Evolutionary conservation across 2,329 filamentous ascomycete species (phyloP).

Genomic region (Fusarium devonianum): DNA sequence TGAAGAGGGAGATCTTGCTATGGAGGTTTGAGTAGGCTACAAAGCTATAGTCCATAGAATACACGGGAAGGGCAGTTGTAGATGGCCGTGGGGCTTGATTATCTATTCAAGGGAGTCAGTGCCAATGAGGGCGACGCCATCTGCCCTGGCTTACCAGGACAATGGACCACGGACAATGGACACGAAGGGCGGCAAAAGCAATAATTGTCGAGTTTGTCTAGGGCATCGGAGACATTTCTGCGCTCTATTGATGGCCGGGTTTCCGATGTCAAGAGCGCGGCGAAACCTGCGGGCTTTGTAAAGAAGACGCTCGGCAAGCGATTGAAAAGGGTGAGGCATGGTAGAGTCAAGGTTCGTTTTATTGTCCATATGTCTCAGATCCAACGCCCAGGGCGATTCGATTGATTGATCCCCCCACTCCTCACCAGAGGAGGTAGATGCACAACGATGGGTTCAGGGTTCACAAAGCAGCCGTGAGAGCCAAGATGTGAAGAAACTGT

Average conservation of each 20-base stretch:
- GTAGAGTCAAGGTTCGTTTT: neutral
- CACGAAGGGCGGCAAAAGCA: constrained; percentile 29
- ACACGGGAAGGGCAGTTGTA: constrained; percentile 12
- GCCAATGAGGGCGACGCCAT: constrained; percentile 15
- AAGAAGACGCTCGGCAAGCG: too few relatives aligned
- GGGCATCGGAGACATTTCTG: constrained; percentile 15
- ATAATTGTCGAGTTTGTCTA: constrained; percentile 10
- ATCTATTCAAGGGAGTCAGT: constrained; percentile 22
- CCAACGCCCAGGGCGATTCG: constrained; percentile 6
- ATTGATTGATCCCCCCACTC: constrained; percentile 3
- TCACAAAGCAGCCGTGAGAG: constrained; percentile 7
- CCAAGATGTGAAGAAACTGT: neutral
- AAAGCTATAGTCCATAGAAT: too few relatives aligned
- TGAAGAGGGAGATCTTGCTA: constrained; percentile 21
- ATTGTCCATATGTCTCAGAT: constrained; percentile 12
- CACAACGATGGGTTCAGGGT: too few relatives aligned
- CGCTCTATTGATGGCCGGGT: constrained; percentile 7
- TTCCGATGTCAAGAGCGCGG: too few relatives aligned
- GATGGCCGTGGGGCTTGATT: constrained; percentile 13
- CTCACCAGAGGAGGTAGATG: too few relatives aligned
- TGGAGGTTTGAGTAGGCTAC: constrained; percentile 17
- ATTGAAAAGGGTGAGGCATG: neutral
- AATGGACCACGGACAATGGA: constrained; percentile 12
- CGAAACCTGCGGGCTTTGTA: too few relatives aligned
- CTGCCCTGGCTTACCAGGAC: too few relatives aligned